Evolutionary conservation across 352 stramenopile genomes (phyloP), one percentile per base, ranked within the genome.

Genomic region (Phytophthora nicotianae): DNA sequence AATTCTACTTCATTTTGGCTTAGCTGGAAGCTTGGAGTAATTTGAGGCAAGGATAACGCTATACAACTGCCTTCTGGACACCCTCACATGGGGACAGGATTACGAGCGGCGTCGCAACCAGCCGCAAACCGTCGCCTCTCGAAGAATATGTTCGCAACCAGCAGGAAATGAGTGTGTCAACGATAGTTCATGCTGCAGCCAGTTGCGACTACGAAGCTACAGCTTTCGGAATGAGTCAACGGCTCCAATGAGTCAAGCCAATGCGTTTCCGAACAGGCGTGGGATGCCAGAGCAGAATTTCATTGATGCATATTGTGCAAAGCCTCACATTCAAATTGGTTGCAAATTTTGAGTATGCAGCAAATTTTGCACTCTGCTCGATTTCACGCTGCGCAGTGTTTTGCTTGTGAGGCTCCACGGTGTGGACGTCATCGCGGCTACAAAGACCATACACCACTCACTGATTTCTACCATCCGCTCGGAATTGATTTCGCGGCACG

Each of bases 371-470:
- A 6, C 3, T n/a, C 32, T 23, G 49, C 20, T 55, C 19, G 48
- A 43, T 45, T 33, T 55, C 49, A 55, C 33, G 48, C 48, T 55
- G 48, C 48, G 19, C 23, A 46, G 14, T 16, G 27, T 11, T 11
- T 33, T 38, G 32, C 32, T 60, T 52, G 52, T 43, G 27, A 46
- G 27, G 53, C 23, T 32, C 16, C 16, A 13, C 16, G 3, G 10
- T 27, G 14, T 21, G 37, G 50, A n/a, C 54, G 32, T 62, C 43
- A 62, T 56, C 38, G 24, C 24, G 24, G 50, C 46, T 41, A 16
- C 45, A 57, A 37, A 63, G 35, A 57, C 37, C 45, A 41, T 19
- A 23, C 49, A 42, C 32, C 33, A 50, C 45, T 32, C 55, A 38
- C 16, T 24, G 38, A 47, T n/a, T 33, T 45, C 17, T 29, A 41